Percentiles rank a stretch among this genome's conserved stretches.
Conservation (phyloP, 1,284 basidiomycete species). For the Laetiporus sulphureus region DNA sequence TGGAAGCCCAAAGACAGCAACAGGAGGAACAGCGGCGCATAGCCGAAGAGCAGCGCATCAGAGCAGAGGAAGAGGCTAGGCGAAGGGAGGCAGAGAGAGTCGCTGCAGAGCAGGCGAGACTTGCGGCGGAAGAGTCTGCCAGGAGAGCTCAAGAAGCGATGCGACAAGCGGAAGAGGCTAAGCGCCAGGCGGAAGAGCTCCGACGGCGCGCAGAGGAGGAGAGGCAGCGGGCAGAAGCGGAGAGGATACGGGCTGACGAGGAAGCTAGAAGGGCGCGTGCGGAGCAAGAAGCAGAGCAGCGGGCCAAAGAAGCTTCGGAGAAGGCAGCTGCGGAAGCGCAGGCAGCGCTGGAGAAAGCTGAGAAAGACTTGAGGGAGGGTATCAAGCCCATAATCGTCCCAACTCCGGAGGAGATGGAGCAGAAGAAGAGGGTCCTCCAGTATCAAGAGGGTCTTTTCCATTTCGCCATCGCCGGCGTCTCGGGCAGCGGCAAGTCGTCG, state of each 20-base stretch:
- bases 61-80: no score
- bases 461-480: no score
- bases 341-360: not conserved
- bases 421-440: not conserved
- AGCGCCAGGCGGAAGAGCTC: no score
- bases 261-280: not conserved
- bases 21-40: not conserved
- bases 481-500: conserved; percentile 5
- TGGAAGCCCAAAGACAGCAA: not conserved
- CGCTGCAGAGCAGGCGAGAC: not conserved
- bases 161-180: not conserved
- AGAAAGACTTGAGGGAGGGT: no score
- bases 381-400: conserved; percentile 1
- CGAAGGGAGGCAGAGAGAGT: not conserved
- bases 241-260: not conserved
- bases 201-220: no score
- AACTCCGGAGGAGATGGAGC: conserved; percentile 1
- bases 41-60: not conserved
- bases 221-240: not conserved
- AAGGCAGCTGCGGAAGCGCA: conserved; percentile 1
- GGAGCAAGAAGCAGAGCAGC: conserved; percentile 1
- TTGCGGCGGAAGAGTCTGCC: no score
- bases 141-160: not conserved
- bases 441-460: conserved; percentile 4
- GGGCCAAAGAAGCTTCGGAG: not conserved